Percentiles rank a stretch among this genome's conserved stretches.
Evolutionary conservation across 805 yeast genomes (phyloP).

Genomic region (Candida maltosa): DNA sequence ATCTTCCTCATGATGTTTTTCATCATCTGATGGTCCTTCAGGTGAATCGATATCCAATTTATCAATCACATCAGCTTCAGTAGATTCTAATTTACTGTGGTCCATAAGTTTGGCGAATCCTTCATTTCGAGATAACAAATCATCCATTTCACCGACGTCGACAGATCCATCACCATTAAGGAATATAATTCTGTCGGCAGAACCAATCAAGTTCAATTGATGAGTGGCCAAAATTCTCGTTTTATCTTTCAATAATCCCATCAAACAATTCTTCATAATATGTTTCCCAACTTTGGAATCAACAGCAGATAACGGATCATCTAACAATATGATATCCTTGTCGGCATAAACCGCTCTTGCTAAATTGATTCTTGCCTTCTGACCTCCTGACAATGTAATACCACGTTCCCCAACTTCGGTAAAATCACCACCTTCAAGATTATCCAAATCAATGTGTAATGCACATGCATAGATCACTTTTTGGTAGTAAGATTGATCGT

Average conservation of each 20-base stretch:
- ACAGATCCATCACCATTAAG: conserved; percentile 63
- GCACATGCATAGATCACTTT: conserved; percentile 64
- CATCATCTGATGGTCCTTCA: conserved; percentile 5
- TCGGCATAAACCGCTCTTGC: conserved; percentile 78
- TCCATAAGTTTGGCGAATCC: conserved; percentile 39
- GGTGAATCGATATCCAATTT: conserved; percentile 5
- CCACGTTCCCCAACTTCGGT: conserved; percentile 88
- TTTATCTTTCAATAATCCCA: conserved; percentile 51
- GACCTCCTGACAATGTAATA: conserved; percentile 85
- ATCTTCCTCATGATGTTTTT: conserved; percentile 3
- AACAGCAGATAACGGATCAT: conserved; percentile 81
- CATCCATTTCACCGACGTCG: conserved; percentile 58
- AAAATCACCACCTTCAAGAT: conserved; percentile 69
- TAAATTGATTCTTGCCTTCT: conserved; percentile 74
- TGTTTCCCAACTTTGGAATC: conserved; percentile 86
- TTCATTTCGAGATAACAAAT: conserved; percentile 40
- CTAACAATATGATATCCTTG: conserved; percentile 64
- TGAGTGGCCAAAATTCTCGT: conserved; percentile 84
- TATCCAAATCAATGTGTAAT: conserved; percentile 58
- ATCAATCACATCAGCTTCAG: conserved; percentile 8
- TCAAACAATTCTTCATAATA: conserved; percentile 65
- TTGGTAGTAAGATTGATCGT: conserved; percentile 48
- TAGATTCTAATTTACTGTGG: conserved; percentile 17
- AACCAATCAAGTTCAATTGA: conserved; percentile 66
- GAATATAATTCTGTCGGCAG: conserved; percentile 69